A percentile compares a stretch with the other conserved stretches of the same genome.
Evolutionary conservation across 1,284 basidiomycete genomes (phyloP).

Genomic region (Cystobasidium slooffiae): DNA sequence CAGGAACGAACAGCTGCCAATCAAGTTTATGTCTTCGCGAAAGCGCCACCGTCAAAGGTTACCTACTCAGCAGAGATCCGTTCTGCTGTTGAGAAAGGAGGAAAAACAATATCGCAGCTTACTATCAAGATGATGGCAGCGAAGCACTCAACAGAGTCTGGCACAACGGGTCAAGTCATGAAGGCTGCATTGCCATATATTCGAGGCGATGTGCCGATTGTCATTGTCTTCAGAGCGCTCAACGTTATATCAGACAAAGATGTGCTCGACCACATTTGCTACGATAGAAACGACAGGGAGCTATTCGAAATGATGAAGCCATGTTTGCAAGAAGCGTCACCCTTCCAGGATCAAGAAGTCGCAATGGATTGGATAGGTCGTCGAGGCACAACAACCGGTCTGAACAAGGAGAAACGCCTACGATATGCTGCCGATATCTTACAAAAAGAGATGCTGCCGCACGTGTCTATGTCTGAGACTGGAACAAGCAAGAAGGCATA

Average conservation of each 20-base stretch:
- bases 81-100: slow-evolving; percentile 96
- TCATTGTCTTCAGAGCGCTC: slow-evolving; percentile 97
- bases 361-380: slow-evolving; percentile 98
- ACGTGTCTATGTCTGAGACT: slow-evolving; percentile 93
- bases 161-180: slow-evolving; percentile 82
- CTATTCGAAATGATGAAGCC: slow-evolving; percentile 99
- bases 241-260: slow-evolving; percentile 98
- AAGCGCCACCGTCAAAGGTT: slow-evolving; percentile 93
- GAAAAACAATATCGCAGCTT: slow-evolving; percentile 97
- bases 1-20: slow-evolving; percentile 99
- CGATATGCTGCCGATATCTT: slow-evolving; percentile 97
- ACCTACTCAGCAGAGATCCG: slow-evolving; percentile 97
- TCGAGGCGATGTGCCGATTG: slow-evolving; percentile 96
- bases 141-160: slow-evolving; percentile 18
- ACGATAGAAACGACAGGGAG: slow-evolving; percentile 92
- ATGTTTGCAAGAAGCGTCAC: slow-evolving; percentile 97
- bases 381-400: slow-evolving; percentile 91
- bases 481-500: slow-evolving; percentile 98
- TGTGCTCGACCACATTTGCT: slow-evolving; percentile 97
- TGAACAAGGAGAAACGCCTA: slow-evolving; percentile 88
- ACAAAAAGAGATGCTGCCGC: slow-evolving; percentile 98
- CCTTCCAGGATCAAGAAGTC: slow-evolving; percentile 92
- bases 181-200: slow-evolving; percentile 98
- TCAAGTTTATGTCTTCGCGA: slow-evolving; percentile 99
- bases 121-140: slow-evolving; percentile 81